These are phyloP conservation scores for Harringtonia aguacate DNA, from an alignment of 2,329 filamentous ascomycete species.

Conservation along the genomic window DNA sequence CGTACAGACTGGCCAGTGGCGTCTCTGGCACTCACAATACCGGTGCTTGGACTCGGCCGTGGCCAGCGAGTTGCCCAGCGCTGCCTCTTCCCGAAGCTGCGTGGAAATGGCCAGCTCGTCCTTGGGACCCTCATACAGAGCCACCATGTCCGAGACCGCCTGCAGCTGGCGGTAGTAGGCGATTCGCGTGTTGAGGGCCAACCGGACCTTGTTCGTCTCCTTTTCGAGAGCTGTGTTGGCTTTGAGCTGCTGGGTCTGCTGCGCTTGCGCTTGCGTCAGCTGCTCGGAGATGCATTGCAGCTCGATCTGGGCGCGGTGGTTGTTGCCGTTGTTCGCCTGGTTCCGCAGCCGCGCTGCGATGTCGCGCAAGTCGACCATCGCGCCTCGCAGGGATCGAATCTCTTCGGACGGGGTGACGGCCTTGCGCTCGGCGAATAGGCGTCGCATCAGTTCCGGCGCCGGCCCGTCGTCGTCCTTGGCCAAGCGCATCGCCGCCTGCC, in stretches of 20 bases:
- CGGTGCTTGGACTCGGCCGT: slow-evolving; percentile 60
- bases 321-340: slow-evolving; percentile 40
- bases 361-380: slow-evolving; percentile 59
- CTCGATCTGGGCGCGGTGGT: slow-evolving; percentile 48
- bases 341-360: slow-evolving; percentile 46
- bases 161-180: slow-evolving; percentile 90
- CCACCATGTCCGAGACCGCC: slow-evolving; percentile 78
- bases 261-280: slow-evolving; percentile 47
- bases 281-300: slow-evolving; percentile 52
- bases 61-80: slow-evolving; percentile 46
- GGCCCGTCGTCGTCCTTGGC: slow-evolving; percentile 58
- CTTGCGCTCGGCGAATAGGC: slow-evolving; percentile 37
- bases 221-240: slow-evolving; percentile 40
- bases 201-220: slow-evolving; percentile 66
- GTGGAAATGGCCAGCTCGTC: slow-evolving; percentile 39
- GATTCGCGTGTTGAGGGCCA: slow-evolving; percentile 72
- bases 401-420: slow-evolving; percentile 29
- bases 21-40: slow-evolving; percentile 42
- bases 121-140: slow-evolving; percentile 55
- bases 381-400: slow-evolving; percentile 56
- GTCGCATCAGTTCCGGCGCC: slow-evolving; percentile 51
- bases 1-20: slow-evolving; percentile 11
- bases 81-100: slow-evolving; percentile 33
- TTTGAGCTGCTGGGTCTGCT: slow-evolving; percentile 41
- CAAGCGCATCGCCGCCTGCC: slow-evolving; percentile 45